Conservation (phyloP, 2,329 filamentous ascomycete genomes). For the Penicillium psychrosexuale region DNA sequence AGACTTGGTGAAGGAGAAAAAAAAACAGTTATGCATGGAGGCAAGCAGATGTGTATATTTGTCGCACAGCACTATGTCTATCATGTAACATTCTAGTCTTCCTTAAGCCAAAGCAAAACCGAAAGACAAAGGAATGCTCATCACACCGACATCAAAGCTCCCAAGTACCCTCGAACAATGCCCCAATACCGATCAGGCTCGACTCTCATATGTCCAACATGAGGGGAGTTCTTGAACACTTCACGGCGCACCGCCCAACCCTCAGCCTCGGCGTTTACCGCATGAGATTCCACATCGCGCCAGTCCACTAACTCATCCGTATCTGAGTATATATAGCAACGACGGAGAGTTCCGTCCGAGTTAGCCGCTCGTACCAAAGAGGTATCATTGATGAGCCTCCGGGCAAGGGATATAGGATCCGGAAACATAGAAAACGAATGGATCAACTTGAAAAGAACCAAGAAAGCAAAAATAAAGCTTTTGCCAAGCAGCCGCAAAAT, state of each 20-base stretch:
- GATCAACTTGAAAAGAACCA: constrained; percentile 22
- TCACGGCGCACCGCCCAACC: constrained; percentile 36
- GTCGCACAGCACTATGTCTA: background rate
- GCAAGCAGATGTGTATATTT: background rate
- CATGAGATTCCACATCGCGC: constrained; percentile 39
- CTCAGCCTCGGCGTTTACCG: constrained; percentile 28
- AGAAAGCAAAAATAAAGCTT: constrained; percentile 22
- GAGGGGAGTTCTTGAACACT: constrained; percentile 36
- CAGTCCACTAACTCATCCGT: constrained; percentile 37
- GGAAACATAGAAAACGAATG: constrained; percentile 16
- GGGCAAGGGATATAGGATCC: constrained; percentile 29
- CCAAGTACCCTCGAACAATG: constrained; percentile 30
- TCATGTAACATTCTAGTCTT: background rate
- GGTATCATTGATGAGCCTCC: constrained; percentile 33
- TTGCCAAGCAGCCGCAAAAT: constrained; percentile 31
- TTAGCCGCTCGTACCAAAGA: constrained; percentile 18
- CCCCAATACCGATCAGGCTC: constrained; percentile 42
- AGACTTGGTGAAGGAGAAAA: background rate
- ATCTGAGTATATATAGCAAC: constrained; percentile 44
- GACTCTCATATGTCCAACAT: constrained; percentile 42
- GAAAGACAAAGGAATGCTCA: background rate
- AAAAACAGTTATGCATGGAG: no score
- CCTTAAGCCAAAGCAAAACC: background rate
- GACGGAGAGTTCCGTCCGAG: constrained; percentile 11
- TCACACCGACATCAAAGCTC: constrained; percentile 1